phyloP scores from a whole-genome alignment of 116 monocot species.

The Posidonia oceanica region DNA sequence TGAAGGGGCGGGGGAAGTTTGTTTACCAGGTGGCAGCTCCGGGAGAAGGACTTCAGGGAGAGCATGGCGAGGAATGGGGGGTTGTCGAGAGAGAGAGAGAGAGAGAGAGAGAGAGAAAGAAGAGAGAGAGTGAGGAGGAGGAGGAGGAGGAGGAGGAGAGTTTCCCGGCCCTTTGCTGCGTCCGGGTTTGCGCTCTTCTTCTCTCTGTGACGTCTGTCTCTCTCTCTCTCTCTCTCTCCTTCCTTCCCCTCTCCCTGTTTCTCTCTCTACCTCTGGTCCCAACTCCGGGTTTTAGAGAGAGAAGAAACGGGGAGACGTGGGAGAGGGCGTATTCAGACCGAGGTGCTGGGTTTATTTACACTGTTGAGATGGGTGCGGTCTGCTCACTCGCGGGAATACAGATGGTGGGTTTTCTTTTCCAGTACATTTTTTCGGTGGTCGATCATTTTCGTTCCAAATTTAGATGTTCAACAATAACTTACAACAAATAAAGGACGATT shows the following conservation, averaged over 20 bases:
- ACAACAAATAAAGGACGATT: no score
- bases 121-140: not conserved
- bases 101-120: not conserved
- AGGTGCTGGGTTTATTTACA: not conserved
- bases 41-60: not conserved
- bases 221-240: not conserved
- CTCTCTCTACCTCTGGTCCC: no score
- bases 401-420: no score
- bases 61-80: not conserved
- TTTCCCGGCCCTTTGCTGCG: not conserved
- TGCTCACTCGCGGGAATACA: not conserved
- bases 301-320: not conserved
- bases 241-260: not conserved
- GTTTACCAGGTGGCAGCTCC: conserved; percentile 3
- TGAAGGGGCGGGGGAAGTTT: no score
- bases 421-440: no score
- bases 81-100: not conserved
- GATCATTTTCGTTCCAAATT: no score
- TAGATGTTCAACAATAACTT: no score
- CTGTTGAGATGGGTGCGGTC: not conserved
- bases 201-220: no score
- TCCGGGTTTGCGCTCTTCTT: no score
- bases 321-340: not conserved
- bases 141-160: not conserved
- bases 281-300: not conserved